Evolutionary conservation across 441 rosid species (phyloP).

Genomic region (Bocquillonia castaneifolia): DNA sequence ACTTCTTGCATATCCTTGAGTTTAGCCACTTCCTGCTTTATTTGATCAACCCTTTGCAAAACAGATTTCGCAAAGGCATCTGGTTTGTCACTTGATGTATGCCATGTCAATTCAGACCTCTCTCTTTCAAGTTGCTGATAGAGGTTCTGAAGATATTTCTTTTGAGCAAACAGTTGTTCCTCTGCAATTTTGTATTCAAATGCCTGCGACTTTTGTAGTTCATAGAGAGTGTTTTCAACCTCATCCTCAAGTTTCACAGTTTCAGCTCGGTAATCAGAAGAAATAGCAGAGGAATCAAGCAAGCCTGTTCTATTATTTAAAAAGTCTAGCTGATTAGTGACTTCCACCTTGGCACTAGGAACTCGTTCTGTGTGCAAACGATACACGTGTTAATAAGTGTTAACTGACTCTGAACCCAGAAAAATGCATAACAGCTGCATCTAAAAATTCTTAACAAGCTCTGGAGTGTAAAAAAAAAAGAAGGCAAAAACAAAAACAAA

Average conservation of each 20-base stretch:
- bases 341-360: constrained; percentile 27
- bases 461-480: not conserved
- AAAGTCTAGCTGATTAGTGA: constrained; percentile 22
- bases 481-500: too few relatives aligned
- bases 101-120: constrained; percentile 39
- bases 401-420: not conserved
- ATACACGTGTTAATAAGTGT: constrained; percentile 7
- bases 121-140: constrained; percentile 63
- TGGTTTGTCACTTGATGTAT: constrained; percentile 21
- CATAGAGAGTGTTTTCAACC: constrained; percentile 49
- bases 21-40: constrained; percentile 48
- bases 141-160: constrained; percentile 47
- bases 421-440: not conserved
- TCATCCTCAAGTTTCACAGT: constrained; percentile 55
- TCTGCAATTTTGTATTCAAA: constrained; percentile 62
- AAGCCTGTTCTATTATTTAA: constrained; percentile 22
- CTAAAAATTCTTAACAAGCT: not conserved
- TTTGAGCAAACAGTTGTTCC: constrained; percentile 55
- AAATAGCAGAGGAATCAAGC: constrained; percentile 27
- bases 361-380: constrained; percentile 27
- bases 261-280: constrained; percentile 42
- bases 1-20: constrained; percentile 70
- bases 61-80: constrained; percentile 37
- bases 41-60: constrained; percentile 46
- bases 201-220: constrained; percentile 53